These are phyloP conservation scores for Cicer bijugum DNA, from an alignment of 306 rosid genomes.

Conservation along the genomic window DNA sequence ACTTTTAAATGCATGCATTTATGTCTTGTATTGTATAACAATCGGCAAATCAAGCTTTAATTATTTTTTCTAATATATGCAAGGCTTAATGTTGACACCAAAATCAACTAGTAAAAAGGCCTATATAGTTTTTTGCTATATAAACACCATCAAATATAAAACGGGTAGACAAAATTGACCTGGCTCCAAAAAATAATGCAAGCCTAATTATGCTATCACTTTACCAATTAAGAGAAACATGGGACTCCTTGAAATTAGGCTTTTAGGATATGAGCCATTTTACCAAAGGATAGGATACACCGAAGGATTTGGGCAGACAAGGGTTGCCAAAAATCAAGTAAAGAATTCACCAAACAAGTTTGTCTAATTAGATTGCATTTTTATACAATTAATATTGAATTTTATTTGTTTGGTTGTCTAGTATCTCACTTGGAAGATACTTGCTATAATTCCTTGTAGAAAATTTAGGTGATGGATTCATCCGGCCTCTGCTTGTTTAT, in stretches of 20 bases:
- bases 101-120: conserved; percentile 43
- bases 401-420: too few relatives aligned
- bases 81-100: conserved; percentile 43
- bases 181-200: conserved; percentile 35
- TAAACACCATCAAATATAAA: not conserved
- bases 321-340: not conserved
- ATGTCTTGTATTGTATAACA: conserved; percentile 22
- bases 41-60: conserved; percentile 37
- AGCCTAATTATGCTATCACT: conserved; percentile 29
- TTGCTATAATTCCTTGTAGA: too few relatives aligned
- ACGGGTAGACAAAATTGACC: conserved; percentile 44
- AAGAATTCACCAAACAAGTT: too few relatives aligned
- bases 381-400: too few relatives aligned
- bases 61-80: conserved; percentile 37
- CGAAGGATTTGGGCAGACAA: not conserved
- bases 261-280: conserved; percentile 33
- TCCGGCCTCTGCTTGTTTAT: too few relatives aligned
- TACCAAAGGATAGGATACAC: too few relatives aligned
- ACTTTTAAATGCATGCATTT: conserved; percentile 27
- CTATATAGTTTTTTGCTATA: conserved; percentile 17
- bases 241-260: conserved; percentile 48
- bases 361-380: too few relatives aligned
- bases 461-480: too few relatives aligned
- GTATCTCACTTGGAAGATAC: too few relatives aligned
- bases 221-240: conserved; percentile 25